Conservation (phyloP, 257 asterid species). For the Solanum rostratum region DNA sequence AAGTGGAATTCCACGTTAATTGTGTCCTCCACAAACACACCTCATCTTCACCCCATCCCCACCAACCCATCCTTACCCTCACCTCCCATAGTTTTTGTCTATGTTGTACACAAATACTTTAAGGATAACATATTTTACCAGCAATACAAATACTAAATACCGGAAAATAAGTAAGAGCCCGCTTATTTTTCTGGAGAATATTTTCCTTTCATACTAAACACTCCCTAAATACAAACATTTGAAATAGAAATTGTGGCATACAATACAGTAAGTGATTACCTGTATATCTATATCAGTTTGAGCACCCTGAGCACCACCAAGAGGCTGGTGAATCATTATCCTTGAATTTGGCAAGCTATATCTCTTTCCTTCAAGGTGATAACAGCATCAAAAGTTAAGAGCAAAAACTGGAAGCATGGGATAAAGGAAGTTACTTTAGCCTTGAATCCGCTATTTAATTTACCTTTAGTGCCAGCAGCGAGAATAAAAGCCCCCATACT, state of each 20-base stretch:
- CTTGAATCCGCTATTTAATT: background rate
- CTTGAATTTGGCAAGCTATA: constrained; percentile 71
- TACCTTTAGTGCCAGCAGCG: constrained; percentile 92
- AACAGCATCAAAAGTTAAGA: constrained; percentile 3
- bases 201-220: background rate
- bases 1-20: background rate
- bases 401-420: background rate
- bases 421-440: background rate
- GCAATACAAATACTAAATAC: background rate
- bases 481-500: constrained; percentile 94
- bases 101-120: background rate
- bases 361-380: constrained; percentile 47
- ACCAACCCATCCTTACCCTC: background rate
- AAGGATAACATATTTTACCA: background rate
- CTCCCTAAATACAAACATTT: background rate
- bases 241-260: background rate
- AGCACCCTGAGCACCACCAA: constrained; percentile 82
- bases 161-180: background rate
- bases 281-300: constrained; percentile 75
- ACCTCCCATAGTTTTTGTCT: background rate
- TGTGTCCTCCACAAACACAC: background rate
- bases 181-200: background rate
- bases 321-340: constrained; percentile 88
- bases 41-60: background rate
- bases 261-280: constrained; percentile 17